These are phyloP conservation scores for Vitis hybrid DNA, from an alignment of 177 flowering plant species.

Conservation along the genomic window DNA sequence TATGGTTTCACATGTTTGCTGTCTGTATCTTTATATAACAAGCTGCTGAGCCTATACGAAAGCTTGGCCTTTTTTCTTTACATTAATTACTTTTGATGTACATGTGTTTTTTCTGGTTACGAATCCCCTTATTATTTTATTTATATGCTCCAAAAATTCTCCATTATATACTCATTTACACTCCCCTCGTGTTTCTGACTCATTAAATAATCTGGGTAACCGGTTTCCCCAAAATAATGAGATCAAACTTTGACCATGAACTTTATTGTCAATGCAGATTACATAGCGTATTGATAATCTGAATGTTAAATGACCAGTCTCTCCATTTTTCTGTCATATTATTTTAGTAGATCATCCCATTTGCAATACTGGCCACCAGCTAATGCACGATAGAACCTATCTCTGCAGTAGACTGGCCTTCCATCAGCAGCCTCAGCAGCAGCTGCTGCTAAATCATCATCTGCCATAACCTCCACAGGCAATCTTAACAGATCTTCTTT, in stretches of 20 bases:
- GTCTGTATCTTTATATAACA: background rate
- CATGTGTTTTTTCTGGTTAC: background rate
- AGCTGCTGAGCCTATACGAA: background rate
- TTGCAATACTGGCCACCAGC: slow-evolving; percentile 99
- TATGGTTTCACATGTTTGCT: background rate
- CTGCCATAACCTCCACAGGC: slow-evolving; percentile 72
- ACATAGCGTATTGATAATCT: background rate
- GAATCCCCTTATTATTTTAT: background rate
- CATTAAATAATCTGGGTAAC: background rate
- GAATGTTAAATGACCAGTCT: background rate
- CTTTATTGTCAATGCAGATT: background rate
- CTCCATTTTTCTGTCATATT: slow-evolving; percentile 4
- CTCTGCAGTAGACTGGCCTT: slow-evolving; percentile 96
- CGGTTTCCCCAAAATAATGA: background rate
- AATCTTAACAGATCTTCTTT: slow-evolving; percentile 73
- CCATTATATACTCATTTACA: background rate
- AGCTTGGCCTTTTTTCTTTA: background rate
- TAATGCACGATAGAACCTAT: slow-evolving; percentile 84
- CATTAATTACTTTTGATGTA: background rate
- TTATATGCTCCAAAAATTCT: background rate
- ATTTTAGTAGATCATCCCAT: slow-evolving; percentile 87
- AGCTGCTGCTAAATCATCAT: slow-evolving; percentile 91
- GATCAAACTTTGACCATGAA: background rate
- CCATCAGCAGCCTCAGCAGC: slow-evolving; percentile 98
- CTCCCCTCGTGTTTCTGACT: background rate